Evolutionary conservation across 345 rosid species (phyloP).

Genomic region (Aurinia saxatilis): DNA sequence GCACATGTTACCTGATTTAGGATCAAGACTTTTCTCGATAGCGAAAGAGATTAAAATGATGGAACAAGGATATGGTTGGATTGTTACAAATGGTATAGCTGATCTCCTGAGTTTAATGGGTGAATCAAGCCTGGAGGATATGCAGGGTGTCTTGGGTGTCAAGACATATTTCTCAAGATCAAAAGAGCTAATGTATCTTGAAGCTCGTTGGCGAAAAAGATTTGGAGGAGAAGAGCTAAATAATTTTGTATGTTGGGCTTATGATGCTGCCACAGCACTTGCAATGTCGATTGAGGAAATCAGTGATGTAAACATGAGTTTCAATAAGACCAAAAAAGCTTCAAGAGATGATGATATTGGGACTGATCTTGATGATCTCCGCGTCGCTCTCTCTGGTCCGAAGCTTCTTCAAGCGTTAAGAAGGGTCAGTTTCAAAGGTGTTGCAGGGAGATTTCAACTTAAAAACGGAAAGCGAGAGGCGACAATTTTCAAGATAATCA

Average conservation of each 20-base stretch:
- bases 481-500: slow-evolving; percentile 36
- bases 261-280: slow-evolving; percentile 45
- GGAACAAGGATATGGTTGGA: slow-evolving; percentile 51
- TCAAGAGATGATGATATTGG: not conserved
- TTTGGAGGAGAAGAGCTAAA: slow-evolving; percentile 21
- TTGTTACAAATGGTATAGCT: slow-evolving; percentile 32
- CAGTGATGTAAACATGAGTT: slow-evolving; percentile 12
- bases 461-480: slow-evolving; percentile 30
- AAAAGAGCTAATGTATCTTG: slow-evolving; percentile 23
- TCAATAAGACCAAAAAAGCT: slow-evolving; percentile 14
- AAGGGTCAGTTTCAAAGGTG: slow-evolving; percentile 34
- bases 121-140: slow-evolving; percentile 5
- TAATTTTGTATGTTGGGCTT: slow-evolving; percentile 38
- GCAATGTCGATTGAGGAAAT: slow-evolving; percentile 43
- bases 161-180: slow-evolving; percentile 26
- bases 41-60: slow-evolving; percentile 49
- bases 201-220: slow-evolving; percentile 40
- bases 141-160: slow-evolving; percentile 41
- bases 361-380: slow-evolving; percentile 38
- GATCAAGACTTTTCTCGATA: slow-evolving; percentile 33
- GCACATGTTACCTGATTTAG: slow-evolving; percentile 40
- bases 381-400: slow-evolving; percentile 33
- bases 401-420: slow-evolving; percentile 31
- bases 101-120: slow-evolving; percentile 5
- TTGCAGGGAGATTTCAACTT: slow-evolving; percentile 35